Evolutionary conservation across 306 rosid genomes (phyloP).

Genomic region (Hylodesmum podocarpum): DNA sequence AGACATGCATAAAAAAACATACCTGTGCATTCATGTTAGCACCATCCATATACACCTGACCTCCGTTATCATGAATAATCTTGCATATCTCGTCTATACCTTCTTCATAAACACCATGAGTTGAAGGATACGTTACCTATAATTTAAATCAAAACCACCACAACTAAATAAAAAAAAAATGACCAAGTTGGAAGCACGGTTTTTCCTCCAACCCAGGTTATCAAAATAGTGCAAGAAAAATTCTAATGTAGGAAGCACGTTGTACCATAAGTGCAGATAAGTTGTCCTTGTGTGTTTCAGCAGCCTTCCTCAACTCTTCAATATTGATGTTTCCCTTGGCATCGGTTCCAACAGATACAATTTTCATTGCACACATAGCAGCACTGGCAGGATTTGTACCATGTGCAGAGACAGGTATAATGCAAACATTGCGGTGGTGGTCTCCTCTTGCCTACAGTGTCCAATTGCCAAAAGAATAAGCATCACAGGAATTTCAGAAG

Average conservation of each 20-base stretch:
- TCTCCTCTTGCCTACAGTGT: constrained; percentile 84
- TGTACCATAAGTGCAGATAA: constrained; percentile 88
- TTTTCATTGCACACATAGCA: constrained; percentile 98
- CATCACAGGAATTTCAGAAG: not conserved
- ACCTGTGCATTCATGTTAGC: constrained; percentile 99
- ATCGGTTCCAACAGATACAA: constrained; percentile 93
- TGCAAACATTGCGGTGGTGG: constrained; percentile 92
- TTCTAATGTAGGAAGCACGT: constrained; percentile 20
- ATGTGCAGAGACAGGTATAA: constrained; percentile 96
- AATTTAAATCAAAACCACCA: constrained; percentile 40
- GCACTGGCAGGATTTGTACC: constrained; percentile 99
- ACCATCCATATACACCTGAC: constrained; percentile 99
- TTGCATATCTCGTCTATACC: constrained; percentile 97
- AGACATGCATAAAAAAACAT: constrained; percentile 24
- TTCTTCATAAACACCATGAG: constrained; percentile 98
- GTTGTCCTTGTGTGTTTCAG: constrained; percentile 76
- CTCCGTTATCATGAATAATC: constrained; percentile 97
- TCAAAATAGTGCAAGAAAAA: not conserved
- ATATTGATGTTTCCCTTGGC: constrained; percentile 96
- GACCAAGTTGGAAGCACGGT: not conserved
- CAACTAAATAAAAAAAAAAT: not conserved
- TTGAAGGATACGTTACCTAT: constrained; percentile 97
- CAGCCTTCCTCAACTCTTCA: constrained; percentile 88
- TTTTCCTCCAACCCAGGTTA: not conserved
- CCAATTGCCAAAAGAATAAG: constrained; percentile 31